A percentile compares a stretch with the other conserved stretches of the same genome.
Evolutionary conservation across 495 filamentous ascomycete species (phyloP).

Genomic region (Neurospora cerealis): DNA sequence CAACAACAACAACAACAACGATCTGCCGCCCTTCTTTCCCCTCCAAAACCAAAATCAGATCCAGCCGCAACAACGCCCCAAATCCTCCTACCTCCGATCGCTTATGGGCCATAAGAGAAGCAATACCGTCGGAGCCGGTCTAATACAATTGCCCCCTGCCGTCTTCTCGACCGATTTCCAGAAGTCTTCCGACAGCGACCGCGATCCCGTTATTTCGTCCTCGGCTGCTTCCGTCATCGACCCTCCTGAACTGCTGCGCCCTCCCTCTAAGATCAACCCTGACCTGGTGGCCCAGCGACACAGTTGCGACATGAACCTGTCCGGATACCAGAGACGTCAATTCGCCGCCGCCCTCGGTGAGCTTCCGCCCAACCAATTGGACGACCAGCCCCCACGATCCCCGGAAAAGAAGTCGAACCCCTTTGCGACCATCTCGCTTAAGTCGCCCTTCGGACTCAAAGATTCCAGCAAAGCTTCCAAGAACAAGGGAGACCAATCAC

Average conservation of each 20-base stretch:
- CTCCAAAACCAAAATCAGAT: not conserved
- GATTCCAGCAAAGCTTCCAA: conserved; percentile 39
- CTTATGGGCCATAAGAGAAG: conserved; percentile 43
- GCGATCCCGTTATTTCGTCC: not conserved
- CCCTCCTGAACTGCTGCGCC: not conserved
- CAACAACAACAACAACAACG: not conserved
- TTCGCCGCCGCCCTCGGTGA: conserved; percentile 36
- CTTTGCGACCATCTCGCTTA: conserved; percentile 58
- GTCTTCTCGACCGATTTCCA: conserved; percentile 1
- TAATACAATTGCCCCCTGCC: conserved; percentile 20
- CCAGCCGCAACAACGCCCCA: conserved; percentile 34
- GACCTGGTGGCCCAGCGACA: conserved; percentile 3
- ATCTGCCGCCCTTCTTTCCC: not conserved
- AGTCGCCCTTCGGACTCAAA: conserved; percentile 39
- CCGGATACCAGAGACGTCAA: conserved; percentile 23
- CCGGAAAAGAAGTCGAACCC: conserved; percentile 46
- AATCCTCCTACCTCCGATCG: conserved; percentile 48
- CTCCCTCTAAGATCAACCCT: conserved; percentile 4
- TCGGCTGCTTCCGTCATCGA: not conserved
- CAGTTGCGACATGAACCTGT: conserved; percentile 8
- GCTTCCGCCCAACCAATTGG: conserved; percentile 39
- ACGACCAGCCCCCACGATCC: conserved; percentile 23
- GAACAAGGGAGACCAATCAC: conserved; percentile 24
- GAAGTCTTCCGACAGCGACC: not conserved
- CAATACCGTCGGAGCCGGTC: conserved; percentile 34